A percentile compares a stretch with the other conserved stretches of the same genome.
These are phyloP conservation scores for Macrolepiota dolichaula DNA, from an alignment of 768 basidiomycete species.

Conservation along the genomic window DNA sequence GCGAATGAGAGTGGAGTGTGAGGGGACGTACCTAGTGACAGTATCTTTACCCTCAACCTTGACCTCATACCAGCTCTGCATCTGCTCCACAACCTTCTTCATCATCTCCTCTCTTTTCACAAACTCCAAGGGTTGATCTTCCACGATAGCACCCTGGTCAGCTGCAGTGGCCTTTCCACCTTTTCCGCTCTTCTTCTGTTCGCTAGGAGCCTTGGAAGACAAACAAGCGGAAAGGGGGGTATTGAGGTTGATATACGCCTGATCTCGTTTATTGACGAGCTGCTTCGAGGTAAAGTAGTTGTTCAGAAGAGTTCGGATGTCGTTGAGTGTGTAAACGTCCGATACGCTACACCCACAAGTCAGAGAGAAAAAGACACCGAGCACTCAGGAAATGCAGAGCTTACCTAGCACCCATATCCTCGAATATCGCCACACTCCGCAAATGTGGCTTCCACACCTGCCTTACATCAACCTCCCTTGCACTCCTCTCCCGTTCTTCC, in stretches of 20 bases:
- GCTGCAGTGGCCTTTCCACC: conserved; percentile 13
- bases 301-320: conserved; percentile 58
- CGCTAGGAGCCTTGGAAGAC: conserved; percentile 27
- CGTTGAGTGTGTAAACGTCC: conserved; percentile 49
- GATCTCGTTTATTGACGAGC: conserved; percentile 64
- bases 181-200: conserved; percentile 25
- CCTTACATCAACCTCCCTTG: conserved; percentile 51
- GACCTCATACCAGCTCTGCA: conserved; percentile 80
- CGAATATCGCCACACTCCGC: conserved; percentile 54
- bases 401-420: conserved; percentile 60
- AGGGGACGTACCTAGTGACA: conserved; percentile 50
- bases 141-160: conserved; percentile 8
- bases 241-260: conserved; percentile 70
- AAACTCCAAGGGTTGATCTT: conserved; percentile 36
- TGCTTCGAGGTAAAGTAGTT: conserved; percentile 57
- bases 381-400: conserved; percentile 20
- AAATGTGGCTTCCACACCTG: conserved; percentile 80
- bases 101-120: conserved; percentile 65
- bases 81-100: conserved; percentile 50
- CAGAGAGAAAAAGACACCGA: too few relatives aligned
- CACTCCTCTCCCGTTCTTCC: conserved; percentile 38
- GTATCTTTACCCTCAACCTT: conserved; percentile 50
- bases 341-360: conserved; percentile 37
- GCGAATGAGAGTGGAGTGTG: neutral
- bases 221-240: conserved; percentile 35